Conservation (phyloP, 2,329 filamentous ascomycete species). For the Nemania sp. region DNA sequence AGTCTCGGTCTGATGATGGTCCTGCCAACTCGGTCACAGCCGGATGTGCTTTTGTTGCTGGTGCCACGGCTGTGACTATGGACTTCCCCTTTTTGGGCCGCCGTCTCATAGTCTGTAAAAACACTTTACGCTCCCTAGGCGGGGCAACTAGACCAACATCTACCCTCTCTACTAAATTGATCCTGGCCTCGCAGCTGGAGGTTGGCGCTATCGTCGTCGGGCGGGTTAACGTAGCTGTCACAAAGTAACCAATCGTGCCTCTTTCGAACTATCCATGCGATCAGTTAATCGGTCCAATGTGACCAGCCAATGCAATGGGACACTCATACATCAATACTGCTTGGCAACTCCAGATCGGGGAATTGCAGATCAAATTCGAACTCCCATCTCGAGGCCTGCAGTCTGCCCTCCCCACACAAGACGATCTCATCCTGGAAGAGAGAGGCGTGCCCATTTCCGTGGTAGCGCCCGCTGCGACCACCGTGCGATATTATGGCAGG, state of each 20-base stretch:
- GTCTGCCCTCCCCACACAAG: constrained; percentile 74
- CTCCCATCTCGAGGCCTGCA: constrained; percentile 75
- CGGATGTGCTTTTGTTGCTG: constrained; percentile 34
- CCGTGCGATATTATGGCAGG: constrained; percentile 45
- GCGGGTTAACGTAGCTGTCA: constrained; percentile 86
- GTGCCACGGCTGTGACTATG: constrained; percentile 48
- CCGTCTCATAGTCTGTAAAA: constrained; percentile 82
- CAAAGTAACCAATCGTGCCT: constrained; percentile 87
- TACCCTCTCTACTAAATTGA: constrained; percentile 78
- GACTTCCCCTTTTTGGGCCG: constrained; percentile 65
- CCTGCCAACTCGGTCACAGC: constrained; percentile 48
- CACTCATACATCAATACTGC: constrained; percentile 83
- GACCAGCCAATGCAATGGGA: constrained; percentile 18
- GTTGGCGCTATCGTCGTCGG: constrained; percentile 85
- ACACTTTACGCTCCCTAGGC: constrained; percentile 81
- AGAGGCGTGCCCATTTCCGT: constrained; percentile 77
- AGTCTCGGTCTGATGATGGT: constrained; percentile 44
- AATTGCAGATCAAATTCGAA: constrained; percentile 78
- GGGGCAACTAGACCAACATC: constrained; percentile 77
- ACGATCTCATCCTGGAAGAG: constrained; percentile 83
- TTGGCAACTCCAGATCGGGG: constrained; percentile 71
- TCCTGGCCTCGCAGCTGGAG: constrained; percentile 76
- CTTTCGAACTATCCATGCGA: constrained; percentile 75
- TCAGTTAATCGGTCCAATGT: constrained; percentile 21
- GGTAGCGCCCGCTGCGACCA: constrained; percentile 58